Evolutionary conservation across 2,329 filamentous ascomycete species (phyloP), one percentile per base, ranked within the genome.

Genomic region (Triangularia setosa): DNA sequence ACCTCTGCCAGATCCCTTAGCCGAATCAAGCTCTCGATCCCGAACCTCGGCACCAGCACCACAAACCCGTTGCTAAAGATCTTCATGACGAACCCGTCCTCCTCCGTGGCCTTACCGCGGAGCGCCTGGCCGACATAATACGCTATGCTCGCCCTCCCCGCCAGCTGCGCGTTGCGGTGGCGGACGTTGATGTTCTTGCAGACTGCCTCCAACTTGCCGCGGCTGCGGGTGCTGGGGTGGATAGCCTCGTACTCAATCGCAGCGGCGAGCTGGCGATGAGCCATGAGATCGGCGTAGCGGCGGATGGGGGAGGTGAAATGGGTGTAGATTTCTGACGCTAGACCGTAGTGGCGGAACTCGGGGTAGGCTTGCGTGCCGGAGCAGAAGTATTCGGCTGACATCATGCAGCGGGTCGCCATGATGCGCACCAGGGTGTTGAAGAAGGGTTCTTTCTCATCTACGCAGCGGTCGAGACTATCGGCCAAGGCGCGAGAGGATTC

Each of bases 401-500:
- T 97, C 95, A 99, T 99, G 84, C 95, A 99, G 23, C 95, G 90
- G 8, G 95, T 99, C 9, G 95, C 95, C 81, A 99, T 91, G 79
- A 99, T 97, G 75, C 95, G 92, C 71, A 99, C 90, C 24, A 99
- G 87, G 1, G 94, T 99, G 83, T 99, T 99, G 85, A 99, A 98
- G 81, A 97, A 99, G 27, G 94, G 92, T 72, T 98, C 91, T 9
- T 81, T 75, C 0, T 87, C 79, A 73, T 97, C 93, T 57, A 90
- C 83, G 75, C 95, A 99, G 33, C 79, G 81, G 77, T 99, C 95
- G 1, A 99, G 85, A 18, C 92, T 96, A 76, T 96, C 92, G 60
- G 96, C 95, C 14, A 99, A 85, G n/a, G 93, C 92, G 74, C 92
- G 92, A 9, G 93, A 97, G 56, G 91, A 95, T 68, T 96, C 93